Evolutionary conservation across 208 protist genomes (phyloP).

Genomic region (Acanthamoeba divionensis): DNA sequence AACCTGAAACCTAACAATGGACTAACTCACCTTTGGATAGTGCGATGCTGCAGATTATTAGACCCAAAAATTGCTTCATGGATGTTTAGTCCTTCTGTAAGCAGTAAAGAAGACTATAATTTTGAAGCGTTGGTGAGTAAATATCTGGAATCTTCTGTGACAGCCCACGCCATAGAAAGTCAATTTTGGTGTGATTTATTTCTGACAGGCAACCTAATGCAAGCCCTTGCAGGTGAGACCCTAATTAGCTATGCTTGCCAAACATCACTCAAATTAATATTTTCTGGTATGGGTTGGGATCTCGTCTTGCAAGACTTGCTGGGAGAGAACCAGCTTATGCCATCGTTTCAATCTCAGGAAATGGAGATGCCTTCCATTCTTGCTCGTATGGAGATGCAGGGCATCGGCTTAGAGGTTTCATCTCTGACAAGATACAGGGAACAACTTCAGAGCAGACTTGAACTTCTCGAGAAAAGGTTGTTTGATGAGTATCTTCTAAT

Average conservation of each 20-base stretch:
- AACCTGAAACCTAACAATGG: too few species aligned
- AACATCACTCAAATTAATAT: neutral
- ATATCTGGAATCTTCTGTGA: neutral
- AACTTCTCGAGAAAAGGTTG: slow-evolving; percentile 10
- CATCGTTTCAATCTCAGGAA: neutral
- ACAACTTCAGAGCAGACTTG: neutral
- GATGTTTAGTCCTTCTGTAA: neutral
- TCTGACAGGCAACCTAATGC: neutral
- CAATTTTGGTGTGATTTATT: neutral
- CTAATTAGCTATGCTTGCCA: neutral
- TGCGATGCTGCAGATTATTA: too few species aligned
- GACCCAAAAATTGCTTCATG: slow-evolving; percentile 2
- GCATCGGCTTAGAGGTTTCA: slow-evolving; percentile 24
- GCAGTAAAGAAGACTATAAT: neutral
- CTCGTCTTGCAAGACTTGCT: neutral
- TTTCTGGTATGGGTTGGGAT: neutral
- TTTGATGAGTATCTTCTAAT: neutral
- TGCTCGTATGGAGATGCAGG: neutral
- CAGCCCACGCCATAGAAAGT: neutral
- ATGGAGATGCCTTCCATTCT: slow-evolving; percentile 4
- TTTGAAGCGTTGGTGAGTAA: neutral
- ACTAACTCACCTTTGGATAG: too few species aligned
- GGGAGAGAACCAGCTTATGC: neutral
- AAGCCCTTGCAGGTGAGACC: neutral
- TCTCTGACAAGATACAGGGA: neutral